These are phyloP conservation scores for Cydonia oblonga DNA, from an alignment of 331 rosid genomes.

Conservation along the genomic window DNA sequence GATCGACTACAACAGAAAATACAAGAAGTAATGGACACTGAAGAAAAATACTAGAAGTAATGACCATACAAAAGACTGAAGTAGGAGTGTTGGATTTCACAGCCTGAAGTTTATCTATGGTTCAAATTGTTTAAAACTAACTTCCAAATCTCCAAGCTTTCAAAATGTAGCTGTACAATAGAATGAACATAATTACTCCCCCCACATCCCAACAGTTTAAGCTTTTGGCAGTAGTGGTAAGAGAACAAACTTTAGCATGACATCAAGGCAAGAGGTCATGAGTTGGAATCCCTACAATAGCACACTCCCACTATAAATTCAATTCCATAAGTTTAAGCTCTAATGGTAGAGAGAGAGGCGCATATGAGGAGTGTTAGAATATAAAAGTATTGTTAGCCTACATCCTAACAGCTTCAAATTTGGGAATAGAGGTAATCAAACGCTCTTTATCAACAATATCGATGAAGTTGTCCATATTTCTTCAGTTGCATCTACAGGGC, in stretches of 20 bases:
- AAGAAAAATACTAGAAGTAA: background rate
- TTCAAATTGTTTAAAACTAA: background rate
- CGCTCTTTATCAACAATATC: background rate
- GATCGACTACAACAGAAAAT: background rate
- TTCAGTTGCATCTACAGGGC: background rate
- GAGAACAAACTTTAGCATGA: background rate
- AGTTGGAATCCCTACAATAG: background rate
- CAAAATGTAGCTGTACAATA: background rate
- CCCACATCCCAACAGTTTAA: background rate
- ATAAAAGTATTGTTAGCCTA: background rate
- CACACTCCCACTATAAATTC: background rate
- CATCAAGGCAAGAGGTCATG: background rate
- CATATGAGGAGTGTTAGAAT: background rate
- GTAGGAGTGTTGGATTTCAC: background rate
- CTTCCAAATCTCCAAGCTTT: background rate
- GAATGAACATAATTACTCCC: no score
- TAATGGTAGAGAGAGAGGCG: background rate
- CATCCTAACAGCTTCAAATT: background rate
- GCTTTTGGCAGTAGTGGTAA: background rate
- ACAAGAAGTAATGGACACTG: background rate
- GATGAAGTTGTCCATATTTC: background rate
- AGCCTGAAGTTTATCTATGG: background rate
- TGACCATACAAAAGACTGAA: background rate
- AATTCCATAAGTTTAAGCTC: background rate
- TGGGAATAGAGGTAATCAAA: background rate